Base-by-base conservation (phyloP, 768 basidiomycete species). In the Pleurotus citrinopileatus region DNA sequence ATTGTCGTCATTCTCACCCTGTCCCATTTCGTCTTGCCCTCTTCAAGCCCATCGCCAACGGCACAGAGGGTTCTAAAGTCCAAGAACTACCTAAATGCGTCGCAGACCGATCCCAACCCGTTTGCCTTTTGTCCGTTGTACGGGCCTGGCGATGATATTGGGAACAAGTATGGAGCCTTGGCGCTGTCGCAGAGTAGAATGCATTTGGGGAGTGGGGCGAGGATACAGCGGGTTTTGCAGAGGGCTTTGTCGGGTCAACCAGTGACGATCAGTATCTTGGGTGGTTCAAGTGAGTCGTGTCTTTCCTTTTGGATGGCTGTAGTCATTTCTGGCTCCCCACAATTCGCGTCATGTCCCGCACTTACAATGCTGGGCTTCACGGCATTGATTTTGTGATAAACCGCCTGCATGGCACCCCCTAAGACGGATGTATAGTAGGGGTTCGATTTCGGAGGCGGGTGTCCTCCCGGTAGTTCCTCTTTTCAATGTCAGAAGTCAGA, bases 61-160 rank as follows among this genome's bases (percentile, higher is more conserved):
- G 13, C n/a, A 12, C 48, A 36, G 34, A 51, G 25, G 23, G 22
- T 51, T 5, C 19, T 89, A 29, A 78, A 79, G 45, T 71, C 94
- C 0, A 86, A 88, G 63, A 92, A 95, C 67, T 96, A 96, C 67
- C 74, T 97, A 55, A 94, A 95, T 73, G 60, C 62, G 10, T 68
- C 79, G 46, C 71, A 81, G 48, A 61, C 72, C 12, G 77, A 79
- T 20, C 76, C 79, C 5, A 86, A 82, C 53, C 95, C 96, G 0
- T 99, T 99, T 68, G 73, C 77, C 1, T 99, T 98, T 68, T 99
- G 96, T 67, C 96, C 96, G 0, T 78, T 84, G 1, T 91, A 89
- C 64, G 91, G 92, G 1, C 86, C 87, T 2, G 84, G 83, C 1
- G 96, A 98, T 67, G 77, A 79, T 29, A 76, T 98, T 42, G 91